Conservation (phyloP, 176 grass and related monocot genomes). For the Typha latifolia region DNA sequence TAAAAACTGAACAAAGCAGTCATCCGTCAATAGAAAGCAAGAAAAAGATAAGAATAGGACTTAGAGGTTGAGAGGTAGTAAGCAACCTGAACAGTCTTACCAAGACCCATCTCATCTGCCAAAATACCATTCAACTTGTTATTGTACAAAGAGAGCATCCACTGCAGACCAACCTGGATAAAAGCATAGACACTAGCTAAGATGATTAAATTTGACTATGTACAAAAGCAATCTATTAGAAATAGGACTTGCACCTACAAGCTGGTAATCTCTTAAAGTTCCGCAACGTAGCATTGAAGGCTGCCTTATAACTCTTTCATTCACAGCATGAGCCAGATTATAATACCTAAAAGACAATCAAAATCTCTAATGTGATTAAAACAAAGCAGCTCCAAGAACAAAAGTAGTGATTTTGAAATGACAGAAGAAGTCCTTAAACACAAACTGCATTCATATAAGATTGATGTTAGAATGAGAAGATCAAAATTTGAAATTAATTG, state of each 20-base stretch:
- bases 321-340: slow-evolving; percentile 95
- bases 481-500: not conserved
- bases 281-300: slow-evolving; percentile 80
- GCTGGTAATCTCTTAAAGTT: slow-evolving; percentile 96
- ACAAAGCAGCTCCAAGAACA: slow-evolving; percentile 9
- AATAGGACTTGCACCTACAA: slow-evolving; percentile 36
- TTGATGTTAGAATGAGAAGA: not conserved
- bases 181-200: slow-evolving; percentile 13
- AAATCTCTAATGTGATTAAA: not conserved
- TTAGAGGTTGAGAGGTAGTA: slow-evolving; percentile 27
- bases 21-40: not conserved
- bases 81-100: slow-evolving; percentile 93
- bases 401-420: not conserved
- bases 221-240: not conserved
- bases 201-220: not conserved
- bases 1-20: slow-evolving; percentile 2
- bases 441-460: not conserved
- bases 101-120: slow-evolving; percentile 99
- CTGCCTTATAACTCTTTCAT: slow-evolving; percentile 75
- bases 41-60: not conserved
- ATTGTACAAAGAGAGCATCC: slow-evolving; percentile 99
- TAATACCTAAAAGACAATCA: slow-evolving; percentile 62
- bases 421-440: not conserved
- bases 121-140: slow-evolving; percentile 99
- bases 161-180: slow-evolving; percentile 87